Percentiles rank a stretch among this genome's conserved stretches.
phyloP scores from a whole-genome alignment of 2,329 filamentous ascomycete genomes.

The Zymoseptoria tritici region DNA sequence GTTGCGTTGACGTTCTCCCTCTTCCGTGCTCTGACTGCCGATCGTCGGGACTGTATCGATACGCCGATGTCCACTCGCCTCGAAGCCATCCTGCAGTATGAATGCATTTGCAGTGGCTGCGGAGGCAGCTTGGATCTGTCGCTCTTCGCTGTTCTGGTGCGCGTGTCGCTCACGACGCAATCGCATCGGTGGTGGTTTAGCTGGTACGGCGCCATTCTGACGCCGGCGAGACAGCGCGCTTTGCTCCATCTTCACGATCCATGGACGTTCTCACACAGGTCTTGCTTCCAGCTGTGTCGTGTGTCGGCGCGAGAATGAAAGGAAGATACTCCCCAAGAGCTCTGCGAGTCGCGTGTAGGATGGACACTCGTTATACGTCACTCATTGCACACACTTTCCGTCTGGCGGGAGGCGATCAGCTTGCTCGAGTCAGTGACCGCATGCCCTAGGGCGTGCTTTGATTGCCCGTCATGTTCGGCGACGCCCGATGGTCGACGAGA shows the following conservation, averaged over 20 bases:
- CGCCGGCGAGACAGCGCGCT: slow-evolving; percentile 18
- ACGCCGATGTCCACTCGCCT: slow-evolving; percentile 13
- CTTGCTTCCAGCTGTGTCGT: not conserved
- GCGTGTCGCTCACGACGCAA: slow-evolving; percentile 6
- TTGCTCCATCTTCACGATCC: slow-evolving; percentile 22
- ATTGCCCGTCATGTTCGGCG: not conserved
- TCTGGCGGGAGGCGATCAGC: not conserved
- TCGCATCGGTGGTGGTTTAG: slow-evolving; percentile 10
- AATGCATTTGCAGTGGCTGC: slow-evolving; percentile 12
- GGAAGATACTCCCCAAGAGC: not conserved
- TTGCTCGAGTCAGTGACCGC: not conserved
- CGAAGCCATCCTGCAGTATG: slow-evolving; percentile 8
- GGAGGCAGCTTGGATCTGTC: slow-evolving; percentile 7
- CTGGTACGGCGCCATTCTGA: slow-evolving; percentile 16
- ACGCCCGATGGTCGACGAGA: not conserved
- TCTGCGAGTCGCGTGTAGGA: not conserved
- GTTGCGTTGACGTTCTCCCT: slow-evolving; percentile 26
- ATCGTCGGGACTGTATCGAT: slow-evolving; percentile 12
- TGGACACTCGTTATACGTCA: not conserved
- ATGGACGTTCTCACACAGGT: slow-evolving; percentile 7
- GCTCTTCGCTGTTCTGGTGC: slow-evolving; percentile 6
- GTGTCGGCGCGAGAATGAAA: not conserved
- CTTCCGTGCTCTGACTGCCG: slow-evolving; percentile 16
- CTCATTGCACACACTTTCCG: not conserved
- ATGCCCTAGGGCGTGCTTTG: not conserved